A percentile compares a stretch with the other conserved stretches of the same genome.
Evolutionary conservation across 805 yeast genomes (phyloP).

Genomic region (Nakazawaea holstii): DNA sequence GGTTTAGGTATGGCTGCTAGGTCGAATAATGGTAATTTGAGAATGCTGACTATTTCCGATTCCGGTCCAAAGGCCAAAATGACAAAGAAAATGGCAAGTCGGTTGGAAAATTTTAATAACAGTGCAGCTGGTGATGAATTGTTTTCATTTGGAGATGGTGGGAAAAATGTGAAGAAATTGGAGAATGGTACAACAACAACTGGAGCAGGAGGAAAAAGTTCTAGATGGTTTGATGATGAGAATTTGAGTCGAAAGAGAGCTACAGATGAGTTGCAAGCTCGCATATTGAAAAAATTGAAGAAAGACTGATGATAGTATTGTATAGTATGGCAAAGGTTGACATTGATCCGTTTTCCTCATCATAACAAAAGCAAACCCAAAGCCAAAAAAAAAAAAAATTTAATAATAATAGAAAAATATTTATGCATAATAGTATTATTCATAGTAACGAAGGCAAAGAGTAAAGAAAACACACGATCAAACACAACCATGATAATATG

Average conservation of each 20-base stretch:
- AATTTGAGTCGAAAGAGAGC: slow-evolving; percentile 1
- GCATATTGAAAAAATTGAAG: slow-evolving; percentile 5
- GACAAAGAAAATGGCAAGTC: slow-evolving; percentile 53
- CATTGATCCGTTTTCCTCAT: not conserved
- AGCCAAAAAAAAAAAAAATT: not conserved
- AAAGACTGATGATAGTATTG: not conserved
- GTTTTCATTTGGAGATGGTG: slow-evolving; percentile 1
- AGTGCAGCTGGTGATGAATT: not conserved
- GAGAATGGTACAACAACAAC: not conserved
- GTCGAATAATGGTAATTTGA: slow-evolving; percentile 16
- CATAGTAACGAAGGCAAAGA: no score
- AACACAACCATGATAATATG: not conserved
- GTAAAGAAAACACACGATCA: no score
- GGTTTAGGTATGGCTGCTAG: slow-evolving; percentile 72
- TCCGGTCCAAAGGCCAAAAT: slow-evolving; percentile 50
- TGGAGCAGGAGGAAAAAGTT: not conserved
- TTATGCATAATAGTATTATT: no score
- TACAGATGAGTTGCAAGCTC: not conserved
- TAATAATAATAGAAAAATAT: not conserved
- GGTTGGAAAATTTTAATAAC: slow-evolving; percentile 26
- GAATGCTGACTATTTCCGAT: slow-evolving; percentile 23
- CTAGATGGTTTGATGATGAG: slow-evolving; percentile 5
- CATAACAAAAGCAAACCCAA: not conserved
- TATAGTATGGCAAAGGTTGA: not conserved
- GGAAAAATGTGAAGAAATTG: not conserved